Evolutionary conservation across 768 basidiomycete genomes (phyloP).

Genomic region (Amanita subjunquillea): DNA sequence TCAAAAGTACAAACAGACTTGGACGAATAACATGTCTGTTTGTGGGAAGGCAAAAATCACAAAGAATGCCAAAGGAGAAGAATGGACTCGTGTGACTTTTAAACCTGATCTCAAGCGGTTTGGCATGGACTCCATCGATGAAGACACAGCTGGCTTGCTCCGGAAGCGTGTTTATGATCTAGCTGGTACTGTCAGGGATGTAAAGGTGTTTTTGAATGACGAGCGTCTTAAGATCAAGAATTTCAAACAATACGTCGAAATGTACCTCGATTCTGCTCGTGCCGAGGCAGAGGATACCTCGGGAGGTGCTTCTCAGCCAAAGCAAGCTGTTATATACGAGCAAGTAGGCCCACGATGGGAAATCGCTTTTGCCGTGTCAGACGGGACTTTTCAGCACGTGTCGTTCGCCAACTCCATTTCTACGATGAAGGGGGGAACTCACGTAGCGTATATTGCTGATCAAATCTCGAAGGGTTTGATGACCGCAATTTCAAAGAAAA

Average conservation of each 20-base stretch:
- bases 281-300: constrained; percentile 59
- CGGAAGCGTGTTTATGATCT: constrained; percentile 94
- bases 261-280: constrained; percentile 77
- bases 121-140: constrained; percentile 85
- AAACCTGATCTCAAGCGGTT: constrained; percentile 87
- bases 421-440: constrained; percentile 93
- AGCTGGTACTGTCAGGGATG: constrained; percentile 88
- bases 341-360: constrained; percentile 81
- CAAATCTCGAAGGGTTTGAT: constrained; percentile 83
- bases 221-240: constrained; percentile 86
- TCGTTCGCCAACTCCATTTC: constrained; percentile 98
- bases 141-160: constrained; percentile 80
- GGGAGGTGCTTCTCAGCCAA: constrained; percentile 70
- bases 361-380: constrained; percentile 88
- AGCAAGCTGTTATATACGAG: constrained; percentile 79
- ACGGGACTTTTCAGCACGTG: constrained; percentile 86
- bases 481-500: constrained; percentile 86
- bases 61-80: constrained; percentile 78
- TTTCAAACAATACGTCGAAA: constrained; percentile 95
- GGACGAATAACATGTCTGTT: constrained; percentile 87
- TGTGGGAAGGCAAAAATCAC: constrained; percentile 90
- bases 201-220: constrained; percentile 92
- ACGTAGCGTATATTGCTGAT: constrained; percentile 78
- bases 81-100: constrained; percentile 90
- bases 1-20: constrained; percentile 93